A percentile compares a stretch with the other conserved stretches of the same genome.
phyloP scores from a whole-genome alignment of 2,329 filamentous ascomycete species.

The Fusarium coicis region DNA sequence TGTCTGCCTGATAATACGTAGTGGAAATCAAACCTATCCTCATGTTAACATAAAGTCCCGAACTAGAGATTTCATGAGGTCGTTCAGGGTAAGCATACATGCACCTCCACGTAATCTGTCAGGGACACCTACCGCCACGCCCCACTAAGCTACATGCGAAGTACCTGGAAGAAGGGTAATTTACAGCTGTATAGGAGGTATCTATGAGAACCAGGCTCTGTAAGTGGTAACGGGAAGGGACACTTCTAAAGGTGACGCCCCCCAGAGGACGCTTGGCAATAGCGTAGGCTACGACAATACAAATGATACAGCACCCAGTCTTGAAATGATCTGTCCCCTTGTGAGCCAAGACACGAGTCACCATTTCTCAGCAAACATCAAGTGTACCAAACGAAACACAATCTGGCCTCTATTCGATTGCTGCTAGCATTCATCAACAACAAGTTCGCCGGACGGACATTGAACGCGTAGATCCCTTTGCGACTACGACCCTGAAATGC shows the following conservation, averaged over 20 bases:
- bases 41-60: background rate
- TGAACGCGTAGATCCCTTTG: conserved; percentile 35
- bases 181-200: background rate
- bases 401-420: background rate
- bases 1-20: background rate
- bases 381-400: conserved; percentile 3
- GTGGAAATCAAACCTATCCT: background rate
- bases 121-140: conserved; percentile 20
- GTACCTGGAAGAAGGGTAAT: background rate
- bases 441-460: conserved; percentile 38
- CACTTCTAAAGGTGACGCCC: conserved; percentile 8
- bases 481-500: conserved; percentile 36
- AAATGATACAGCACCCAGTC: conserved; percentile 31
- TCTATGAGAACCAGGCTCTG: background rate
- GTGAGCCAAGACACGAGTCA: conserved; percentile 27
- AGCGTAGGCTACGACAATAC: conserved; percentile 32
- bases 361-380: conserved; percentile 17
- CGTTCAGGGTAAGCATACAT: conserved; percentile 21
- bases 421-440: background rate
- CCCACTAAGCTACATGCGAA: background rate
- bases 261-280: conserved; percentile 26
- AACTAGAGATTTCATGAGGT: background rate
- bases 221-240: conserved; percentile 8
- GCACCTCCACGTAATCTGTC: conserved; percentile 34
- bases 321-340: conserved; percentile 40